Conservation (phyloP, 306 rosid species). For the Vicia villosa region DNA sequence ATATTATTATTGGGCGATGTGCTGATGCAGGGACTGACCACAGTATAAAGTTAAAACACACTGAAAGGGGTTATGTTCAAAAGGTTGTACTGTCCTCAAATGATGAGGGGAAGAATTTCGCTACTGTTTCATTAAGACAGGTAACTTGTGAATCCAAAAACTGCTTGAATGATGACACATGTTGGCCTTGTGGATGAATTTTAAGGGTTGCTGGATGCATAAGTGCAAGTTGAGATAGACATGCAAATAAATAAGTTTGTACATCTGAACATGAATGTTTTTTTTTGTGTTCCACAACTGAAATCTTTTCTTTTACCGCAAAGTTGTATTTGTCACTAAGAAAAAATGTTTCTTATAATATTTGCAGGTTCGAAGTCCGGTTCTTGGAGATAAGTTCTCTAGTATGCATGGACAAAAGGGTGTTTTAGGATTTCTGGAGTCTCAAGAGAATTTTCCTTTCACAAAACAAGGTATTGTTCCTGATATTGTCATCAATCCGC, state of each 20-base stretch:
- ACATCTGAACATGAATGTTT: constrained; percentile 26
- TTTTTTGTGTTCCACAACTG: constrained; percentile 31
- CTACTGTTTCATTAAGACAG: constrained; percentile 94
- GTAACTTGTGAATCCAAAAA: constrained; percentile 40
- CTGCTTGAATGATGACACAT: constrained; percentile 1
- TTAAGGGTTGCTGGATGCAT: not conserved
- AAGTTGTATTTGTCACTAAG: constrained; percentile 7
- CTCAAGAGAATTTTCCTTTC: constrained; percentile 93
- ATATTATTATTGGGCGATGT: constrained; percentile 83
- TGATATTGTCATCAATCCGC: constrained; percentile 93
- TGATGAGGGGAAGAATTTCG: constrained; percentile 92
- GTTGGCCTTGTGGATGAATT: not conserved
- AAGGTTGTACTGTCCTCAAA: constrained; percentile 91
- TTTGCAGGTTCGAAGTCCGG: constrained; percentile 85
- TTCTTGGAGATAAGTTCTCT: constrained; percentile 96
- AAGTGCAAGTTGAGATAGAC: constrained; percentile 5
- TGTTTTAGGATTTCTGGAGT: constrained; percentile 89
- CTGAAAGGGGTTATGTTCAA: constrained; percentile 93
- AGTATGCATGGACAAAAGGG: constrained; percentile 99
- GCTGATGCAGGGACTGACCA: constrained; percentile 90
- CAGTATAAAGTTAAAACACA: constrained; percentile 87
- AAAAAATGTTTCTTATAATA: constrained; percentile 20
- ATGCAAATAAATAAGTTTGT: not conserved
- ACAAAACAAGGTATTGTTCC: constrained; percentile 94
- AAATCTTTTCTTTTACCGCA: constrained; percentile 4